phyloP scores from a whole-genome alignment of 768 basidiomycete genomes.

The Solioccasus polychromus region DNA sequence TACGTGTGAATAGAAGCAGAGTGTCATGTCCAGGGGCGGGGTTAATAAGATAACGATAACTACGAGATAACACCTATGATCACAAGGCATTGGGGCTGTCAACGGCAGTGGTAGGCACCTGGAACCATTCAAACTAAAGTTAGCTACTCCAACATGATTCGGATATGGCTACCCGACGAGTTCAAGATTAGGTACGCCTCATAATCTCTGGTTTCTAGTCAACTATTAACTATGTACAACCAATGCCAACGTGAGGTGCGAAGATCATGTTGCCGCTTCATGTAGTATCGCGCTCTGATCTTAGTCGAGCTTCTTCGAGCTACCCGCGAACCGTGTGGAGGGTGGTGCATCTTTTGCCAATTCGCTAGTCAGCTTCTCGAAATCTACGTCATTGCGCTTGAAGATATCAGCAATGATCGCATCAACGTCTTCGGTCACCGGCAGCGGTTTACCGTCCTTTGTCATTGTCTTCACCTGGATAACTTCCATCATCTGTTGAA shows the following conservation, averaged over 20 bases:
- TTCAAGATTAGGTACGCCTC: background rate
- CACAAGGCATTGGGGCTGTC: slow-evolving; percentile 8
- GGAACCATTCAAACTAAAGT: background rate
- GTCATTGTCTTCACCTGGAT: slow-evolving; percentile 31
- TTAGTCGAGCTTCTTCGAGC: slow-evolving; percentile 31
- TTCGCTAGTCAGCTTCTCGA: slow-evolving; percentile 27
- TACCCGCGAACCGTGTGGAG: slow-evolving; percentile 20
- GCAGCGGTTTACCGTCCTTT: slow-evolving; percentile 18
- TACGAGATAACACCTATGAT: slow-evolving; percentile 8
- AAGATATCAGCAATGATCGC: slow-evolving; percentile 32
- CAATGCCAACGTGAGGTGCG: background rate
- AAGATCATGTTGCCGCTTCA: no score
- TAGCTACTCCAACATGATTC: no score
- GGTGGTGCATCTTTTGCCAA: slow-evolving; percentile 17
- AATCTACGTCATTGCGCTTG: slow-evolving; percentile 30
- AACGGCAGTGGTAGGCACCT: no score
- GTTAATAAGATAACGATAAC: background rate
- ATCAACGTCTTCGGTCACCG: slow-evolving; percentile 31
- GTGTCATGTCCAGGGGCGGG: no score
- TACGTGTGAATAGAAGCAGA: slow-evolving; percentile 18
- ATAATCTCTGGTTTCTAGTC: no score
- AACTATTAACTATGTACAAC: no score
- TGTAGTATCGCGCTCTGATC: slow-evolving; percentile 7
- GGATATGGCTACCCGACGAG: no score
- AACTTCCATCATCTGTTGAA: slow-evolving; percentile 33